These are phyloP conservation scores for Colletotrichum abscissum DNA, from an alignment of 2,329 filamentous ascomycete species.

Conservation along the genomic window DNA sequence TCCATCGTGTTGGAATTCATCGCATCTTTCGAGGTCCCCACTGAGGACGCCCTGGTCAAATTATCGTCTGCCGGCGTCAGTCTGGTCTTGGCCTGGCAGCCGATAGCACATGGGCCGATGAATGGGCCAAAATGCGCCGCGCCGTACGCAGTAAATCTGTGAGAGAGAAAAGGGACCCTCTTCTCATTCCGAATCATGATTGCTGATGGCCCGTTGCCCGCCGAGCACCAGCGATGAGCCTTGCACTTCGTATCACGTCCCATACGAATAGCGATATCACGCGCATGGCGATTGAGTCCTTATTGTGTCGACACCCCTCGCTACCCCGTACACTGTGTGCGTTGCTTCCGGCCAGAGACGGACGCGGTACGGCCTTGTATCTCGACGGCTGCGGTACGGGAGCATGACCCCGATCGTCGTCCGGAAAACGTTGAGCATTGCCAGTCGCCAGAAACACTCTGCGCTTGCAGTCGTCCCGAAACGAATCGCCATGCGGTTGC, in stretches of 20 bases:
- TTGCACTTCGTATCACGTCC: constrained; percentile 29
- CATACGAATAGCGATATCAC: constrained; percentile 1
- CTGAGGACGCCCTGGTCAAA: constrained; percentile 13
- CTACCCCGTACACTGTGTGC: constrained; percentile 18
- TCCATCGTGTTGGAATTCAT: constrained; percentile 17
- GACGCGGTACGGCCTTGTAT: constrained; percentile 19
- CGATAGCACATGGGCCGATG: constrained; percentile 27
- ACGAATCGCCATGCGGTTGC: constrained; percentile 22
- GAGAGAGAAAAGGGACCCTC: constrained; percentile 2
- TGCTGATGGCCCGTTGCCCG: constrained; percentile 18
- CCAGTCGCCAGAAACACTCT: constrained; percentile 14
- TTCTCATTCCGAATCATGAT: constrained; percentile 19
- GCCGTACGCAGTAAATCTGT: constrained; percentile 8
- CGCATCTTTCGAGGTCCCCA: constrained; percentile 24
- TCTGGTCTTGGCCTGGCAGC: constrained; percentile 23
- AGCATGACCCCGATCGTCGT: constrained; percentile 19
- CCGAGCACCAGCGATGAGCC: constrained; percentile 21
- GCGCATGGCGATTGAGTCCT: neutral
- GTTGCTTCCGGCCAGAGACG: constrained; percentile 12
- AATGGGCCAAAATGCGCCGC: constrained; percentile 19
- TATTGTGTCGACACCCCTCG: neutral
- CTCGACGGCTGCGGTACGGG: neutral
- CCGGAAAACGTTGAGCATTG: constrained; percentile 22
- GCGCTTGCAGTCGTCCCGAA: constrained; percentile 16
- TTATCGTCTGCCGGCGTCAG: constrained; percentile 28